Evolutionary conservation across 257 asterid genomes (phyloP).

Genomic region (Mitragyna speciosa): DNA sequence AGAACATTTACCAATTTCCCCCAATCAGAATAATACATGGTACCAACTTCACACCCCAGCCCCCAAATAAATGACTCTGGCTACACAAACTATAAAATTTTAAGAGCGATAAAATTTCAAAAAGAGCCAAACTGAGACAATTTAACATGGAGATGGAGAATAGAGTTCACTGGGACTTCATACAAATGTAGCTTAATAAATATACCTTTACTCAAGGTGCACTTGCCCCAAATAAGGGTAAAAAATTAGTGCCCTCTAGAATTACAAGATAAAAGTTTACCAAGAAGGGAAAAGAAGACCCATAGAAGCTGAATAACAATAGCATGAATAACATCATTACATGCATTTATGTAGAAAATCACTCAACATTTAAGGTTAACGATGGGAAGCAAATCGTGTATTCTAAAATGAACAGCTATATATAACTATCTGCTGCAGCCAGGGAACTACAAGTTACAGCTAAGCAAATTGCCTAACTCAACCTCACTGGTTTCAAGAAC

Average conservation of each 20-base stretch:
- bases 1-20: no score
- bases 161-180: not conserved
- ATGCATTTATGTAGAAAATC: slow-evolving; percentile 16
- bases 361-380: not conserved
- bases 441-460: not conserved
- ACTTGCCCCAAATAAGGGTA: no score
- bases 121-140: not conserved
- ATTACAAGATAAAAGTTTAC: slow-evolving; percentile 17
- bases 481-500: slow-evolving; percentile 20
- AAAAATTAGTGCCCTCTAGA: slow-evolving; percentile 18
- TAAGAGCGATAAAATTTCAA: not conserved
- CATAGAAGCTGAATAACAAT: not conserved
- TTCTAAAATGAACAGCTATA: not conserved
- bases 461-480: slow-evolving; percentile 3
- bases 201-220: not conserved
- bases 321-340: not conserved
- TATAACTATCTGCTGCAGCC: not conserved
- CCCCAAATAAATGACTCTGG: no score
- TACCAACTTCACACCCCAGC: no score
- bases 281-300: slow-evolving; percentile 15
- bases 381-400: not conserved
- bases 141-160: no score
- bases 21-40: no score
- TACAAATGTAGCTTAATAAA: not conserved
- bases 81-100: not conserved